Evolutionary conservation across 176 grass and related monocot species (phyloP).

Genomic region (Puya raimondii): DNA sequence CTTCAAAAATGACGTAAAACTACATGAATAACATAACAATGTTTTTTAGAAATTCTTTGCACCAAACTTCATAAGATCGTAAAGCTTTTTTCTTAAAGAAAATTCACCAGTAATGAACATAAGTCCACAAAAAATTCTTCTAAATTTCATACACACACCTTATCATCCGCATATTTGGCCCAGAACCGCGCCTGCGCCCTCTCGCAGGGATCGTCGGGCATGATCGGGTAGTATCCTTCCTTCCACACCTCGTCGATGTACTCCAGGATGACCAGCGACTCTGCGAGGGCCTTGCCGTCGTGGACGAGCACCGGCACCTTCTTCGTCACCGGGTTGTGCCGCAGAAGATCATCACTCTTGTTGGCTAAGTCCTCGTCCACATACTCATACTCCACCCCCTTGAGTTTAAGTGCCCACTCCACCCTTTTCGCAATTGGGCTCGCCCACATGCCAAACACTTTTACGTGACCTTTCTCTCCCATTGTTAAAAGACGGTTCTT

Average conservation of each 20-base stretch:
- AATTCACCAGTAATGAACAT: no score
- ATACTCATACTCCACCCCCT: slow-evolving; percentile 51
- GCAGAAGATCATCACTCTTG: slow-evolving; percentile 51
- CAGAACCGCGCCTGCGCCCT: slow-evolving; percentile 45
- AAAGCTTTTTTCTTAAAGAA: no score
- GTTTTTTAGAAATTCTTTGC: no score
- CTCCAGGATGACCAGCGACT: slow-evolving; percentile 28
- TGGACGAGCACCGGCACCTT: slow-evolving; percentile 53
- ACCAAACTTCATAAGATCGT: no score
- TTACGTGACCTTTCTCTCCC: slow-evolving; percentile 41
- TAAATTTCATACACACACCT: slow-evolving; percentile 17
- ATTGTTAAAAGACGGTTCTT: slow-evolving; percentile 10
- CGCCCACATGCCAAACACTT: slow-evolving; percentile 47
- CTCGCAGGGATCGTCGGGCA: slow-evolving; percentile 45
- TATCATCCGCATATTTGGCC: slow-evolving; percentile 44
- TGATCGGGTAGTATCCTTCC: slow-evolving; percentile 32
- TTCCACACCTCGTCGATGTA: slow-evolving; percentile 58
- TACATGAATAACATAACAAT: no score
- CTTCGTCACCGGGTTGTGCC: slow-evolving; percentile 49
- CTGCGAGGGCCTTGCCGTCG: slow-evolving; percentile 32
- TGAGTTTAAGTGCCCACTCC: slow-evolving; percentile 57
- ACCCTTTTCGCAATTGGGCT: slow-evolving; percentile 33
- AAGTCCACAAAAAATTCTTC: no score
- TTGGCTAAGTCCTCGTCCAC: slow-evolving; percentile 41
- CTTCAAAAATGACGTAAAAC: no score